Evolutionary conservation across 2,329 filamentous ascomycete species (phyloP), one percentile per base, ranked within the genome.

Genomic region (Xylariaceae sp.): DNA sequence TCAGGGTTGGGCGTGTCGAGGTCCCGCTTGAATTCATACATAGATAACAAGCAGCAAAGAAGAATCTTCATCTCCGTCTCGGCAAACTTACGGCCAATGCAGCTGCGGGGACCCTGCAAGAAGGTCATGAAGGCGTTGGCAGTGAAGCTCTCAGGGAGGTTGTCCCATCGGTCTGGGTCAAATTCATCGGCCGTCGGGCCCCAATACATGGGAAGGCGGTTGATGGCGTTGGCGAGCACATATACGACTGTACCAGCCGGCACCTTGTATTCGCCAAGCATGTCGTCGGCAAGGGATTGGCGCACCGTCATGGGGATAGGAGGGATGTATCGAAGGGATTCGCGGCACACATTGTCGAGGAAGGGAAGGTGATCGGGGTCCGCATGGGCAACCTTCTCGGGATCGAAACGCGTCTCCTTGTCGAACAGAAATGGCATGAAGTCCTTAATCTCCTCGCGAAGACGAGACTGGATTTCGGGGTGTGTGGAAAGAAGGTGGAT

Each of bases 271-370:
- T 64, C 64, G 3, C 67, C 69, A 1, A 76, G 60, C 5, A 51
- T 58, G 47, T 73, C 70, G 22, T 72, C 70, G 5, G 57, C 60
- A 30, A 71, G 43, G 0, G 70, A 67, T 52, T 74, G 63, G 7
- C 73, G 68, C n/a, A 74, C 71, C 2, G 70, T 72, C 65, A 73
- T 70, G 19, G 72, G 71, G 40, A 75, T 74, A 3, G 72, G 71
- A 2, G 71, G 71, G 49, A 74, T 74, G 61, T 67, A 70, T 39
- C 73, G 71, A 5, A 76, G 65, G 0, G 70, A 69, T 58, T 76
- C 74, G 45, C 70, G 69, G 63, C 72, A 74, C 36, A 75, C 68
- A 45, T 73, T 74, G 53, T 75, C 70, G 5, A 75, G 62, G 56
- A 70, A 76, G 0, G 71, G 71, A 2, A 75, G 61, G 42, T 62